Conservation (phyloP, 495 filamentous ascomycete genomes). For the Penicillium argentinense region DNA sequence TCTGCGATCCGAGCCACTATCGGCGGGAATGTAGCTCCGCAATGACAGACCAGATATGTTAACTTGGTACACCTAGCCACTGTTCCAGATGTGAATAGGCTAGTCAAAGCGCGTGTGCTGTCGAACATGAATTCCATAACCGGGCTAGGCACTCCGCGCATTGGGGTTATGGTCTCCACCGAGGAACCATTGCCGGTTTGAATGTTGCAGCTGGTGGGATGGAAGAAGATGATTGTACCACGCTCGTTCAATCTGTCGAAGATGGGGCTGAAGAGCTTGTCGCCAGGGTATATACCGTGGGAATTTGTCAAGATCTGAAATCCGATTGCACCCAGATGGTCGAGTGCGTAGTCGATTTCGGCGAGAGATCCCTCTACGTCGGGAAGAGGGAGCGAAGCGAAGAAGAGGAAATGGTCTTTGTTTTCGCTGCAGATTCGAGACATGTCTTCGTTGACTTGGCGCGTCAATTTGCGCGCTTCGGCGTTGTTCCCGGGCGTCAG, state of each 20-base stretch:
- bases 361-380: constrained; percentile 38
- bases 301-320: constrained; percentile 49
- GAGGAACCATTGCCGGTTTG: constrained; percentile 6
- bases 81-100: constrained; percentile 51
- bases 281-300: constrained; percentile 53
- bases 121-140: constrained; percentile 60
- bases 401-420: constrained; percentile 46
- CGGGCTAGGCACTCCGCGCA: constrained; percentile 42
- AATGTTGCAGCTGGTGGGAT: constrained; percentile 45
- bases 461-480: constrained; percentile 30
- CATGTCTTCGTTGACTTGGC: constrained; percentile 38
- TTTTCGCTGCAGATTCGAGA: constrained; percentile 34
- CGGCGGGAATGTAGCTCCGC: constrained; percentile 46
- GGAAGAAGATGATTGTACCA: constrained; percentile 48
- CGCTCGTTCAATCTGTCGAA: constrained; percentile 35
- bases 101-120: constrained; percentile 45
- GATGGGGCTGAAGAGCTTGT: constrained; percentile 39
- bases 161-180: constrained; percentile 15
- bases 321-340: constrained; percentile 44
- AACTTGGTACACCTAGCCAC: constrained; percentile 43
- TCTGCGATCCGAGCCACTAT: constrained; percentile 42
- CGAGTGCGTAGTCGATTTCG: constrained; percentile 44
- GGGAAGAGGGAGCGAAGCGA: constrained; percentile 51
- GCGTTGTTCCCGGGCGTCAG: constrained; percentile 36
- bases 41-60: constrained; percentile 49